Base-by-base conservation (phyloP, 225 moss, liverwort and hornwort species). In the Anthoceros angustus region DNA sequence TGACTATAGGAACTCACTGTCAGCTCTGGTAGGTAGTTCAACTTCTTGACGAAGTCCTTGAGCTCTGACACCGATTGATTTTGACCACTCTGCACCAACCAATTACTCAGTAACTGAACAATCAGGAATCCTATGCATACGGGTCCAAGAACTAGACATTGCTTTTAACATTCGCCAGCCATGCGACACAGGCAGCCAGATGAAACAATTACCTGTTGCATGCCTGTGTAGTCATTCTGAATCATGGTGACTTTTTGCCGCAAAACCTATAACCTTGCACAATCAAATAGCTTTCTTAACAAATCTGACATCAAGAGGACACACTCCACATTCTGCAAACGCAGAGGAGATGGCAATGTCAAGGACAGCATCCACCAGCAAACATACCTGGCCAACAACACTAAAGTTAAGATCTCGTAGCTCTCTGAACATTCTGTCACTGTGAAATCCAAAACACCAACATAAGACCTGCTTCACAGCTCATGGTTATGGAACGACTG, bases 21-120 rank as follows among this genome's bases (percentile, higher is more conserved):
- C 66, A 98, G 81, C 77, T 98, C 98, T 41, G 98, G 98, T 63
- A 98, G 89, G 60, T 83, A 84, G 65, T 92, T 98, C 80, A 98
- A 64, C 77, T 98, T 98, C 69, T 98, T 98, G 71, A 98, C 98
- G 41, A 98, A 98, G 77, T 98, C 98, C 76, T 92, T 98, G 25
- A 98, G 79, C 42, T 98, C 98, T 50, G 98, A 92, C 42, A 98
- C 88, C 40, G 98, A 89, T 69, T 98, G 98, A 74, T 98, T 82
- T 8, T 92, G 82, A 55, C 55, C 55, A 55, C 55, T 55, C 89
- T 90, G 83, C 70, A 43, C 40, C 40, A 69, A 38, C 11, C 2
- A 21, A 18, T 16, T 8, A 18, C 4, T n/a, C 20, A 67, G 12
- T 67, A 42, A 26, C 10, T 45, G 63, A 2, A 63, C 25, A 9